A percentile compares a stretch with the other conserved stretches of the same genome.
phyloP scores from a whole-genome alignment of 331 rosid species.

The Rosa hybrid region DNA sequence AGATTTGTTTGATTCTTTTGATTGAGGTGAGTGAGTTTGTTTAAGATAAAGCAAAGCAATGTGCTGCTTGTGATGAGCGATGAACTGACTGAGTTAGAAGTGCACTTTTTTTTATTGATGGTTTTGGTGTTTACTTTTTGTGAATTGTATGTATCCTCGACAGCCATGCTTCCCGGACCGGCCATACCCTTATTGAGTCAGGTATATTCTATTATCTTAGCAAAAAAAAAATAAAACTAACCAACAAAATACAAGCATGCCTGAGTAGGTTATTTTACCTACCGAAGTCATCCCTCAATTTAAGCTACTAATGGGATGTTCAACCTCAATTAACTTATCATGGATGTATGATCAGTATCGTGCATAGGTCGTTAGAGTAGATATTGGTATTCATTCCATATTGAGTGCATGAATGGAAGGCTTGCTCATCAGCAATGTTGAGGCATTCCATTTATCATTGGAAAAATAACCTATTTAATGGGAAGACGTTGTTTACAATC shows the following conservation, averaged over 20 bases:
- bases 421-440: background rate
- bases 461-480: background rate
- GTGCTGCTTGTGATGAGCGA: constrained; percentile 14
- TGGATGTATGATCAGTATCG: background rate
- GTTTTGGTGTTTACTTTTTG: constrained; percentile 22
- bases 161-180: constrained; percentile 98
- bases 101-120: constrained; percentile 11
- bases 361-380: background rate
- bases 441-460: background rate
- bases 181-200: constrained; percentile 89
- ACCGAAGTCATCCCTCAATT: background rate
- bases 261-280: background rate
- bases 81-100: background rate
- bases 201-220: constrained; percentile 43
- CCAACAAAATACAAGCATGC: background rate
- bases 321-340: background rate
- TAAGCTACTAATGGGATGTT: background rate
- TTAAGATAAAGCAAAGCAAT: constrained; percentile 19
- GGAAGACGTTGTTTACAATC: background rate
- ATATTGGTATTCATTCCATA: background rate
- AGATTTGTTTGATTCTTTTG: background rate
- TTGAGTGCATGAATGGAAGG: background rate
- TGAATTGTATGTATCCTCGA: constrained; percentile 58
- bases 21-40: background rate
- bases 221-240: background rate